These are phyloP conservation scores for Wallacemonas sp. DNA, from an alignment of 208 protist species.

Conservation along the genomic window DNA sequence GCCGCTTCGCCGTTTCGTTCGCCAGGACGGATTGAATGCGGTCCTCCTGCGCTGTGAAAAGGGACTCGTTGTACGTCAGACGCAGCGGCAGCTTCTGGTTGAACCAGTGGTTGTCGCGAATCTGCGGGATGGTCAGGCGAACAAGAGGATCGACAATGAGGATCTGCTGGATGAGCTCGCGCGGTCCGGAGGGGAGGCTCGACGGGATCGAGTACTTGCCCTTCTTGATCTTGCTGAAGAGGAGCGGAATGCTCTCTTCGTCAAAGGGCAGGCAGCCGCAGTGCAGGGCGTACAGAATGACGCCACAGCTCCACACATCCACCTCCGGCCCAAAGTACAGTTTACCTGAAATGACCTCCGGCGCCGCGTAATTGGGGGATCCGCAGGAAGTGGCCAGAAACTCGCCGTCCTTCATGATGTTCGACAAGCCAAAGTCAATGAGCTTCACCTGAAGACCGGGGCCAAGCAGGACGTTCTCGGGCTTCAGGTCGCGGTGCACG, in stretches of 20 bases:
- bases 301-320: constrained; percentile 95
- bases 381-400: constrained; percentile 93
- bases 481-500: constrained; percentile 94
- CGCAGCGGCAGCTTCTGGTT: constrained; percentile 76
- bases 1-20: constrained; percentile 51
- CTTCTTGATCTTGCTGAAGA: constrained; percentile 93
- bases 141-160: constrained; percentile 89
- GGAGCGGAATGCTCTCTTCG: constrained; percentile 84
- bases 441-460: constrained; percentile 91
- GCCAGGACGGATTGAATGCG: constrained; percentile 68
- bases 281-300: constrained; percentile 94
- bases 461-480: constrained; percentile 93
- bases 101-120: constrained; percentile 91
- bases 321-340: constrained; percentile 92
- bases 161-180: constrained; percentile 86
- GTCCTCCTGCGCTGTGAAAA: constrained; percentile 64
- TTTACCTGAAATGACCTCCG: constrained; percentile 92
- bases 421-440: constrained; percentile 95
- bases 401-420: constrained; percentile 90
- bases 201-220: constrained; percentile 82
- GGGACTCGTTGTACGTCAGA: constrained; percentile 73
- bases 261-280: constrained; percentile 94
- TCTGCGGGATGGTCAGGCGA: constrained; percentile 87
- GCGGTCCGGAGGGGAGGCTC: constrained; percentile 44
- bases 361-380: constrained; percentile 94